Evolutionary conservation across 2,329 filamentous ascomycete species (phyloP).

Genomic region (Ciborinia camelliae): DNA sequence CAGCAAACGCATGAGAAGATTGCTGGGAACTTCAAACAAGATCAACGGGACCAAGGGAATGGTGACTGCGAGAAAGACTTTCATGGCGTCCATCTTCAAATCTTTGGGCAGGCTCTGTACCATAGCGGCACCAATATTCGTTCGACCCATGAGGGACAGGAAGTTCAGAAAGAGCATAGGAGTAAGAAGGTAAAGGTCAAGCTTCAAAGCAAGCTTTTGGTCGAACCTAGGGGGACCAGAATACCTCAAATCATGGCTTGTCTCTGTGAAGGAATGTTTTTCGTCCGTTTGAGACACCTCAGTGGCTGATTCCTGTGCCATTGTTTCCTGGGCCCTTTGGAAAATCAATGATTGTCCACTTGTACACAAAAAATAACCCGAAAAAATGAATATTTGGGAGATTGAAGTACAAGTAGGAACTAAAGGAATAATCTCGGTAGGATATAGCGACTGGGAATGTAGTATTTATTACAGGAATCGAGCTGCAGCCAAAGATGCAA

Average conservation of each 20-base stretch:
- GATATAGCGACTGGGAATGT: neutral
- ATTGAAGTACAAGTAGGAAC: neutral
- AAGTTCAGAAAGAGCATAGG: constrained; percentile 36
- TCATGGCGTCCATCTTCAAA: constrained; percentile 28
- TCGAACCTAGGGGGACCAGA: constrained; percentile 11
- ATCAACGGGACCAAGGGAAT: constrained; percentile 46
- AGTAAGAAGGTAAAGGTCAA: constrained; percentile 26
- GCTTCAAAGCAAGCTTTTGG: constrained; percentile 18
- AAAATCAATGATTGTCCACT: neutral
- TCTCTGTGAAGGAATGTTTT: constrained; percentile 1
- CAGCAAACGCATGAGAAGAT: constrained; percentile 39
- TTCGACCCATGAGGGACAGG: constrained; percentile 22
- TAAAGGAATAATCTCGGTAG: neutral
- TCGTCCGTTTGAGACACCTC: constrained; percentile 4
- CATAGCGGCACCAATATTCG: constrained; percentile 21
- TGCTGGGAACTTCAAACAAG: constrained; percentile 25
- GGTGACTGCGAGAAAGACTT: constrained; percentile 37
- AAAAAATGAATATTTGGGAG: neutral
- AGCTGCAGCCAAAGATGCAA: neutral
- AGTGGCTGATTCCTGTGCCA: neutral
- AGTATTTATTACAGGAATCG: constrained; percentile 1
- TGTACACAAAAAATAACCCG: neutral
- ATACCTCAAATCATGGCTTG: neutral
- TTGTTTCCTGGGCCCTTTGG: neutral
- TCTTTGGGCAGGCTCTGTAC: constrained; percentile 30